phyloP scores from a whole-genome alignment of 1,139 yeast genomes.

The Saccharomycopsis hybrid region DNA sequence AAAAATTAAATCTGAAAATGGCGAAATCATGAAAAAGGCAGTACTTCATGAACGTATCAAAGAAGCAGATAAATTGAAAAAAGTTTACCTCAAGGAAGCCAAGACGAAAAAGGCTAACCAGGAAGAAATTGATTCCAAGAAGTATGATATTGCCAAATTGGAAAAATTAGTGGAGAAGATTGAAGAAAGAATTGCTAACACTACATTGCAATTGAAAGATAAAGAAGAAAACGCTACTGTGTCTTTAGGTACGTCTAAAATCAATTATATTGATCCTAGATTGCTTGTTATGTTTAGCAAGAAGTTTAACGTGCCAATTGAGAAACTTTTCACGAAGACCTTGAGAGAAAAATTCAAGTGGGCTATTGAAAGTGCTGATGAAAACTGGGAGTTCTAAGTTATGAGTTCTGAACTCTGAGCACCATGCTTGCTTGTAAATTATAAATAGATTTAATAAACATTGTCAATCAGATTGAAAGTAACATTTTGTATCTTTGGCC shows the following conservation, averaged over 20 bases:
- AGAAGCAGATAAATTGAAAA: constrained; percentile 49
- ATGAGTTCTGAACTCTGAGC: too few relatives aligned
- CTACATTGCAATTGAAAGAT: constrained; percentile 73
- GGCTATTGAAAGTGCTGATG: constrained; percentile 92
- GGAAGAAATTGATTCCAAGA: constrained; percentile 35
- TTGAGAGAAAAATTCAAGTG: constrained; percentile 87
- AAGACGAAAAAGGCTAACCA: constrained; percentile 40
- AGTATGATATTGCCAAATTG: constrained; percentile 62
- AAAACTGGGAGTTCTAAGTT: constrained; percentile 69
- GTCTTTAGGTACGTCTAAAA: constrained; percentile 86
- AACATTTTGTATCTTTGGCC: too few relatives aligned
- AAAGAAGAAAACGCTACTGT: constrained; percentile 93
- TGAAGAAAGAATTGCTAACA: constrained; percentile 64
- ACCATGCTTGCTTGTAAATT: too few relatives aligned
- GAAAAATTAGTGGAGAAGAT: constrained; percentile 65
- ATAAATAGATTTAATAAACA: too few relatives aligned
- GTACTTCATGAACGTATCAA: constrained; percentile 55
- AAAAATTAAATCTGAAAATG: constrained; percentile 52
- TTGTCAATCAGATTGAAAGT: too few relatives aligned
- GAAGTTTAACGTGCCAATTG: constrained; percentile 82
- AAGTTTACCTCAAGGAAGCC: constrained; percentile 53
- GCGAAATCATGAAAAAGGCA: constrained; percentile 45
- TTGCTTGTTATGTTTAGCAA: constrained; percentile 86
- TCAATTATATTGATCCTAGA: constrained; percentile 94
- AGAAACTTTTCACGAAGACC: constrained; percentile 85